Evolutionary conservation across 2,329 filamentous ascomycete species (phyloP), one percentile per base, ranked within the genome.

Genomic region (Ceratocystiopsis sp.): DNA sequence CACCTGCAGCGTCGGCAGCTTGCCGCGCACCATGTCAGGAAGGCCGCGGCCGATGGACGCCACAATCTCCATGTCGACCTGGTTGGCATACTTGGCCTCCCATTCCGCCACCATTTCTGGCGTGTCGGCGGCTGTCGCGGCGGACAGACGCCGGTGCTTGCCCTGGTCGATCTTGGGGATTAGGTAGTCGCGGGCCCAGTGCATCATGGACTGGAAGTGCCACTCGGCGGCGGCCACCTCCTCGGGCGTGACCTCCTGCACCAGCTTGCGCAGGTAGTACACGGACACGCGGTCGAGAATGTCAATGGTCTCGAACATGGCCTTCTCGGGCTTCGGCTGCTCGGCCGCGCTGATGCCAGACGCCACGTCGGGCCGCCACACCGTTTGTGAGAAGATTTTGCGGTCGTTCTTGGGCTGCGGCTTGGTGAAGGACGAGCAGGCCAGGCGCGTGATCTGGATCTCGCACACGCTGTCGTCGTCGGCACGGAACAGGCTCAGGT

Each of bases 1-100:
- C 13, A 56, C 45, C 39, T 63, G 59, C 12, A 63, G 50, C 7
- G 42, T 46, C 3, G 43, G 35, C 16, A 42, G 36, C n/a, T 42
- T 25, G 35, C 42, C 43, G 18, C 49, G 44, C 12, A 50, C 42
- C 25, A 45, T 46, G 33, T 38, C 45, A 5, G 42, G 38, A 16
- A 50, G 19, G 21, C 42, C 39, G 12, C 36, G 40, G 36, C 47
- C 49, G 3, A 49, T 45, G 25, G 47, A 43, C 17, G 35, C 38
- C 17, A 45, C 42, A n/a, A 50, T 36, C 35, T 44, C 41, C 44
- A 50, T 40, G 40, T 50, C 49, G 33, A 45, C 45, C 10, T 13
- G 19, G 42, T 43, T 12, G 37, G 34, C 33, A 17, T 44, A 42
- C 25, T 37, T 37, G 4, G 34, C 32, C 12, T 37, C 11, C 42